Percentiles rank a stretch among this genome's conserved stretches.
Conservation (phyloP, 176 grass and related monocot species). For the Thalia dealbata region DNA sequence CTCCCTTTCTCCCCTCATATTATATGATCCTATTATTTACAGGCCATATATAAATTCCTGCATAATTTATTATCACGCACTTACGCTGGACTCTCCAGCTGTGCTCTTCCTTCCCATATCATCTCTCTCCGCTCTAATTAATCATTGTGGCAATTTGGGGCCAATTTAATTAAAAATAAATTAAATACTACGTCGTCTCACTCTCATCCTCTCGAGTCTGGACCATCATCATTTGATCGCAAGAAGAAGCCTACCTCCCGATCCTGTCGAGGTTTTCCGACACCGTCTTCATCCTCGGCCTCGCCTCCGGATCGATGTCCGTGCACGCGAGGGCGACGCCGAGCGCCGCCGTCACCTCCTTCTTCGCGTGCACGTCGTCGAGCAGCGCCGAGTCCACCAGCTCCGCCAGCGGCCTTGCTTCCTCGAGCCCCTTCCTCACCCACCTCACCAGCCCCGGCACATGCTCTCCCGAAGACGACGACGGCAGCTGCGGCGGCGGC, state of each 20-base stretch:
- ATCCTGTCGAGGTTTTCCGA: slow-evolving; percentile 73
- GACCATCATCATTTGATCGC: neutral
- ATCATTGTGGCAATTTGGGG: neutral
- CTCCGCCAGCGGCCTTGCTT: slow-evolving; percentile 41
- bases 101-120: no score
- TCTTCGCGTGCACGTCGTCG: slow-evolving; percentile 41
- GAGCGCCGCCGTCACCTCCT: slow-evolving; percentile 69
- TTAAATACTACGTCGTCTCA: no score
- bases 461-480: slow-evolving; percentile 33
- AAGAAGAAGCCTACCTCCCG: neutral
- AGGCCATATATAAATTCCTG: no score
- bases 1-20: neutral
- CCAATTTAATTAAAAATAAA: neutral
- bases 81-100: no score
- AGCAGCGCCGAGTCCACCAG: slow-evolving; percentile 49
- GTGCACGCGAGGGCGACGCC: slow-evolving; percentile 61
- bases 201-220: no score
- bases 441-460: slow-evolving; percentile 66
- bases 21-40: no score
- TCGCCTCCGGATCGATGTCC: slow-evolving; percentile 34
- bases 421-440: slow-evolving; percentile 55
- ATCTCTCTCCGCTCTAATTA: no score
- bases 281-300: slow-evolving; percentile 71
- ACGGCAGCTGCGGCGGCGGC: slow-evolving; percentile 19
- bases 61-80: no score